Evolutionary conservation across 169 alveolate species (phyloP), one percentile per base, ranked within the genome.

Genomic region (Plasmodium vinckei): DNA sequence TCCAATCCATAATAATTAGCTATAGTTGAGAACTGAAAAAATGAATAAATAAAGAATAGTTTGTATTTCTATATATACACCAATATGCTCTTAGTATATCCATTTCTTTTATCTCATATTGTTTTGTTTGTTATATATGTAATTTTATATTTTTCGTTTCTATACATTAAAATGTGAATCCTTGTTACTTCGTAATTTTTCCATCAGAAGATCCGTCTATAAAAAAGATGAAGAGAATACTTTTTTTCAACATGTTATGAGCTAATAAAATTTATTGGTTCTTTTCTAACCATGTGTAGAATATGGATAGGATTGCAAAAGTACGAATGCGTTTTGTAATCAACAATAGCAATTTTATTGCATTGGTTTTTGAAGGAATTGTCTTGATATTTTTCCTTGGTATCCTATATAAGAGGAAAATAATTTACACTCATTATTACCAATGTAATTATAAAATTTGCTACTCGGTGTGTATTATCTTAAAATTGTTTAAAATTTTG

Each of bases 301-400:
- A 79, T 39, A 51, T 79, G 89, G 1, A 70, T 42, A 46, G 89
- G 89, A 47, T 79, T 79, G 23, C 89, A 79, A 79, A 79, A 79
- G 72, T 64, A 79, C 2, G 89, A 61, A 65, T 79, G 82, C 3
- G 89, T 79, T 47, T 67, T 79, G 68, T 79, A 79, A 65, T 79
- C 82, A 59, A 79, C 89, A 7, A 67, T 65, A 59, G 70, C 71
- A 67, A 79, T 79, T 79, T 79, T 47, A 47, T 65, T 67, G 19
- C 89, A 79, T 27, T 79, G 89, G 57, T 79, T 79, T 67, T 79
- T 79, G 61, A 79, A 79, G 23, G 89, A 67, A 33, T 65, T 79
- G n/a, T 67, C 72, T 79, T 79, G 89, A 46, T 79, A 79, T 44
- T 79, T 69, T 25, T 79, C 89, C 56, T 65, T 79, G 12, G 89